Evolutionary conservation across 345 rosid genomes (phyloP), one percentile per base, ranked within the genome.

Genomic region (Erysimum cheiranthoides): DNA sequence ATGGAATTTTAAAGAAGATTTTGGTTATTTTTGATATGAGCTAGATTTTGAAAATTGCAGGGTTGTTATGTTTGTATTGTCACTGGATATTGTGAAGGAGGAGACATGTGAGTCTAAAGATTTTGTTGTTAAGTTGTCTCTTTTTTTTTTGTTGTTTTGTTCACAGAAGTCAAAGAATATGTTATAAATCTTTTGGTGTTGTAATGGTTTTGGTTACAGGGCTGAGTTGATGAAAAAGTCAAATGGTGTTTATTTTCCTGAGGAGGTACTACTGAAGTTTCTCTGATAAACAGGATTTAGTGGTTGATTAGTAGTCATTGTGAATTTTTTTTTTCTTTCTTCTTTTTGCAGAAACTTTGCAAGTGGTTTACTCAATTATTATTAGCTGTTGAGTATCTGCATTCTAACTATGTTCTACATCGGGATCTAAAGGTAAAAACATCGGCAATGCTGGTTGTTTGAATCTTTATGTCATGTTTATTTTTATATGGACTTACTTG

Each of bases 31-130:
- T 28, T 28, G 35, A 49, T 64, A 28, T 53, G 47, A 62, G 75
- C 25, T 53, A 18, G 16, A 28, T 68, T 68, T 79, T 67, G 58
- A 36, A 58, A 70, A 21, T 21, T 84, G 82, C 80, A 95, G 97
- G 99, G 99, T 49, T 92, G 97, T 85, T 95, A 88, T 81, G 97
- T 95, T 76, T 95, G 99, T 82, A 95, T 95, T 79, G 97, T 92
- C 71, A 92, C 97, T 6, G 97, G 99, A 80, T 95, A 95, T 78
- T 95, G 99, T 74, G 99, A 95, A 87, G 99, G 99, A 46, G 99
- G 99, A 83, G 97, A 95, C 83, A 95, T 95, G 99, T 95, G 88
- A 87, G 97, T 88, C 53, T 9, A 32, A 8, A 42, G 39, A 72
- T 68, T 63, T 50, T 67, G 16, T 51, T 4, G 57, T 32, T 66